A percentile compares a stretch with the other conserved stretches of the same genome.
Conservation (phyloP, 495 filamentous ascomycete species). For the Aspergillus leporis region DNA sequence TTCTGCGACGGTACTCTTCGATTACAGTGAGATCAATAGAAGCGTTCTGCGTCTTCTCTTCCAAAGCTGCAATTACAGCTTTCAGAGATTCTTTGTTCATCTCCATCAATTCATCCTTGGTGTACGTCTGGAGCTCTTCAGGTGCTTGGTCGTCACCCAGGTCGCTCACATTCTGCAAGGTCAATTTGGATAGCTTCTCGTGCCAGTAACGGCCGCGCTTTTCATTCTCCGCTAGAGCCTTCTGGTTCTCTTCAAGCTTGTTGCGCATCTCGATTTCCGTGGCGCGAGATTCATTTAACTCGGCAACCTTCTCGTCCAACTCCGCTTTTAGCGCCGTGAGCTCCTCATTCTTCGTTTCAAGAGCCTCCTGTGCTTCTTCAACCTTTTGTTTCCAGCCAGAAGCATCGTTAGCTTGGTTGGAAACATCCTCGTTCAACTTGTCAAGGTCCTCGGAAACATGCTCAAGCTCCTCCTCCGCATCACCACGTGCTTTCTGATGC, state of each 20-base stretch:
- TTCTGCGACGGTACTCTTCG: conserved; percentile 86
- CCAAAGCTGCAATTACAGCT: conserved; percentile 81
- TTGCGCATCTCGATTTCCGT: conserved; percentile 98
- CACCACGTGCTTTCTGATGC: conserved; percentile 75
- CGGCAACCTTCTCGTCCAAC: conserved; percentile 80
- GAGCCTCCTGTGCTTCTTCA: conserved; percentile 80
- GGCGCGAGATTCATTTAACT: conserved; percentile 86
- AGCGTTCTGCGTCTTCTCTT: conserved; percentile 89
- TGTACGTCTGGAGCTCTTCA: conserved; percentile 73
- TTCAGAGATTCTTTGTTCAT: conserved; percentile 88
- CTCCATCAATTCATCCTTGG: conserved; percentile 86
- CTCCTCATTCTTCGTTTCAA: conserved; percentile 78
- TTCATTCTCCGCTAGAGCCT: conserved; percentile 82
- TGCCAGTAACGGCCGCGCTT: conserved; percentile 82
- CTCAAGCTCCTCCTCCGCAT: conserved; percentile 74
- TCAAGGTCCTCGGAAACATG: conserved; percentile 69
- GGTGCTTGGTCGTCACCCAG: conserved; percentile 56
- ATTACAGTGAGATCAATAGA: conserved; percentile 90
- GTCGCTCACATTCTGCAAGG: conserved; percentile 76
- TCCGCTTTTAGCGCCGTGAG: conserved; percentile 78
- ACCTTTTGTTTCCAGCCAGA: conserved; percentile 71
- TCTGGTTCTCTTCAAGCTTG: conserved; percentile 92
- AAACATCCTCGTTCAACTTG: conserved; percentile 71
- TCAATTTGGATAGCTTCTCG: conserved; percentile 77
- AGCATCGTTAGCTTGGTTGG: conserved; percentile 71